Percentiles rank a stretch among this genome's conserved stretches.
Conservation (phyloP, 257 asterid species). For the Echites panduratus region DNA sequence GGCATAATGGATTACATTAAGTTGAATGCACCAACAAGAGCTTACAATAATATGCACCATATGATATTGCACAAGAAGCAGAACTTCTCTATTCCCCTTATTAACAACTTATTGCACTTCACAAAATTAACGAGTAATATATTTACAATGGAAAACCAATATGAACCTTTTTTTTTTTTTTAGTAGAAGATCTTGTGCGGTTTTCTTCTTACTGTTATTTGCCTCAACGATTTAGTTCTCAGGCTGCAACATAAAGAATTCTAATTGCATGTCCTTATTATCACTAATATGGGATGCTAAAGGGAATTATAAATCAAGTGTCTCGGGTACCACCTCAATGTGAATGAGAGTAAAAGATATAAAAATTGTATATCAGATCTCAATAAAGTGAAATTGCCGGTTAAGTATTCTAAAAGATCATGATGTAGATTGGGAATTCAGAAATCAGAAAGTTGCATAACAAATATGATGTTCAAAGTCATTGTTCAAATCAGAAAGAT, state of each 20-base stretch:
- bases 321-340: background rate
- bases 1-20: slow-evolving; percentile 92
- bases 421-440: background rate
- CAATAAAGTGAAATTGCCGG: background rate
- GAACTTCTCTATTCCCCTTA: background rate
- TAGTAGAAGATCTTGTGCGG: background rate
- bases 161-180: background rate
- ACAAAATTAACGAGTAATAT: background rate
- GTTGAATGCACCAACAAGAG: slow-evolving; percentile 91
- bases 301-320: background rate
- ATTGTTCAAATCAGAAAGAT: background rate
- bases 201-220: background rate
- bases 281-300: background rate
- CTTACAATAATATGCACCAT: slow-evolving; percentile 82
- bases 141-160: background rate
- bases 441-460: background rate
- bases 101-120: background rate
- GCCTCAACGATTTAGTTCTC: background rate
- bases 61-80: slow-evolving; percentile 27
- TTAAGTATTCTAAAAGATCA: background rate
- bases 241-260: background rate
- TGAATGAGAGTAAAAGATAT: background rate
- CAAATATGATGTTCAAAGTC: background rate
- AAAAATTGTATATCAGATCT: background rate
- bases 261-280: background rate